phyloP scores from a whole-genome alignment of 768 basidiomycete species.

The Mycena vitilis region DNA sequence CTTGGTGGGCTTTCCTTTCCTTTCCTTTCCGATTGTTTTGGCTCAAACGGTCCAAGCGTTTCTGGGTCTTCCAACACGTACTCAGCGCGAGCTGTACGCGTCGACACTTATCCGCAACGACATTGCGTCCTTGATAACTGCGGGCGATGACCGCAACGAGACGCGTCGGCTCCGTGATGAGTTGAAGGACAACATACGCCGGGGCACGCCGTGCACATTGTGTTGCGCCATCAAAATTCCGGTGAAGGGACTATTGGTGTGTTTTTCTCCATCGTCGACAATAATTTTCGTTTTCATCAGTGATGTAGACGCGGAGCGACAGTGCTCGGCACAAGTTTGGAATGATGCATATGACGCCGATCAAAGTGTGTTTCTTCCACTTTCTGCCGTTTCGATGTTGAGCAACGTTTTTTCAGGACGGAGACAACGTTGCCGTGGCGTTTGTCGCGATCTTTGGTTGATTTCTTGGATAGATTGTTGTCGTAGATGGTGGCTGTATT shows the following conservation, averaged over 20 bases:
- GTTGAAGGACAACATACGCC: slow-evolving; percentile 26
- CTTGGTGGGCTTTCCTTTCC: slow-evolving; percentile 17
- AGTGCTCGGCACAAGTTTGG: slow-evolving; percentile 24
- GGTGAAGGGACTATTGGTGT: slow-evolving; percentile 22
- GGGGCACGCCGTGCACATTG: slow-evolving; percentile 30
- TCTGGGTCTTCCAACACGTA: slow-evolving; percentile 35
- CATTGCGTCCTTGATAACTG: slow-evolving; percentile 24
- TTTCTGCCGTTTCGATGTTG: neutral
- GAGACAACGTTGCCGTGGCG: slow-evolving; percentile 30
- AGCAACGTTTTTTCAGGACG: slow-evolving; percentile 15
- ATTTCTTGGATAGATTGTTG: neutral
- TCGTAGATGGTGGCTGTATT: neutral
- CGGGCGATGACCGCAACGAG: slow-evolving; percentile 29
- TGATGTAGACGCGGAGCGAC: slow-evolving; percentile 23
- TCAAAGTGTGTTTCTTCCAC: slow-evolving; percentile 24
- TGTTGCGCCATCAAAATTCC: slow-evolving; percentile 33
- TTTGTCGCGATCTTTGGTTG: slow-evolving; percentile 34
- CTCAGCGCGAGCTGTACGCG: slow-evolving; percentile 23
- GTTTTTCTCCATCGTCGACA: neutral
- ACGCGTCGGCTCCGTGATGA: slow-evolving; percentile 28
- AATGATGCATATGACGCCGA: slow-evolving; percentile 37
- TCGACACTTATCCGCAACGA: slow-evolving; percentile 33
- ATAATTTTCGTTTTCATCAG: neutral
- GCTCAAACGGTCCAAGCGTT: neutral
- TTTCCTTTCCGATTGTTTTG: neutral